Conservation (phyloP, 805 yeast genomes). For the Spathaspora girioi region DNA sequence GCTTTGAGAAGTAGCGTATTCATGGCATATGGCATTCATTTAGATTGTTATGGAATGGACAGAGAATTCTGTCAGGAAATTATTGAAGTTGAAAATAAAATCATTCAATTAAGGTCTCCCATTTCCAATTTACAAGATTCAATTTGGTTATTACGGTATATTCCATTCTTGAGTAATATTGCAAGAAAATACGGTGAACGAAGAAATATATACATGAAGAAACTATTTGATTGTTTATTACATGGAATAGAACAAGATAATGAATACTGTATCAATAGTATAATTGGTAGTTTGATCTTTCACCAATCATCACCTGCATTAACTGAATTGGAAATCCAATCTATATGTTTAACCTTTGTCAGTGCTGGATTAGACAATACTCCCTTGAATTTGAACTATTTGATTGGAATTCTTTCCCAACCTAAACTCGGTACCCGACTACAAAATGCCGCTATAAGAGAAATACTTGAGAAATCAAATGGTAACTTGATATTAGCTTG, state of each 20-base stretch:
- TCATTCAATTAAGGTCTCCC: constrained; percentile 56
- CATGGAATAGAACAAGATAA: constrained; percentile 18
- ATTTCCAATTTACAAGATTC: constrained; percentile 54
- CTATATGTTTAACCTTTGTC: constrained; percentile 70
- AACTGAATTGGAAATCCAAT: constrained; percentile 42
- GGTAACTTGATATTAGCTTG: constrained; percentile 31
- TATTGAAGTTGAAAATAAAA: constrained; percentile 51
- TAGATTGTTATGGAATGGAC: constrained; percentile 40
- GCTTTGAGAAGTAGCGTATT: constrained; percentile 48
- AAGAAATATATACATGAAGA: constrained; percentile 48
- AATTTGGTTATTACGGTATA: constrained; percentile 41
- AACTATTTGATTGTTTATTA: constrained; percentile 18
- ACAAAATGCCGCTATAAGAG: constrained; percentile 42
- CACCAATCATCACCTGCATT: not conserved
- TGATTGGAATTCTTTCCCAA: constrained; percentile 51
- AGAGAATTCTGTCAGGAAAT: constrained; percentile 46
- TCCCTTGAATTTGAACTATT: constrained; percentile 57
- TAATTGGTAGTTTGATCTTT: constrained; percentile 25
- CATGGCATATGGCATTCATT: constrained; percentile 49
- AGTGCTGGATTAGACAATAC: constrained; percentile 79
- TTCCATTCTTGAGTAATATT: constrained; percentile 15
- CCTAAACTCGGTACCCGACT: constrained; percentile 26
- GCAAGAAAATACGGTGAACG: constrained; percentile 27
- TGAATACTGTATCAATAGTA: constrained; percentile 23
- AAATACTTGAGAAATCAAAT: constrained; percentile 33